Conservation (phyloP, 1,284 basidiomycete species). For the Stygiomarasmius scandens region DNA sequence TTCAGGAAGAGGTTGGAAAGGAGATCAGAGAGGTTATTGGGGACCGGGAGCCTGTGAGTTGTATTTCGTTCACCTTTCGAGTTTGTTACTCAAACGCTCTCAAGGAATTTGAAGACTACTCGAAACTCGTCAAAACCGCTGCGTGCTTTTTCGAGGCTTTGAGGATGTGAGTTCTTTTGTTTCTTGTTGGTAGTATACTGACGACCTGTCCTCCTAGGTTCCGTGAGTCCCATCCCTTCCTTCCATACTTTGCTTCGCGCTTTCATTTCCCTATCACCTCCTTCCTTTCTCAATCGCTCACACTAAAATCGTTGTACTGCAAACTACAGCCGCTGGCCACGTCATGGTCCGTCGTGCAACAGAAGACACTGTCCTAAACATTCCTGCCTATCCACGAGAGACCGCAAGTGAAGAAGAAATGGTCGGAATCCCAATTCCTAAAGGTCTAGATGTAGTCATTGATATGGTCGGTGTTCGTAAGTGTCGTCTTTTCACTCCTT, state of each 20-base stretch:
- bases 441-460: constrained; percentile 12
- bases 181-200: not conserved
- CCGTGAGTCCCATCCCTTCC: not conserved
- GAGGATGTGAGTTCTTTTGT: constrained; percentile 16
- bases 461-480: constrained; percentile 23
- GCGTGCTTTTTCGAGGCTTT: constrained; percentile 23
- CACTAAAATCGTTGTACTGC: too few species aligned
- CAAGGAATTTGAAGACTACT: constrained; percentile 20
- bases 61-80: not conserved
- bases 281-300: too few species aligned
- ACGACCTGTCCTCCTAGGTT: not conserved
- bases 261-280: too few species aligned
- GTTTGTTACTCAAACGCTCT: not conserved
- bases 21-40: constrained; percentile 17
- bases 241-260: too few species aligned
- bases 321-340: constrained; percentile 18
- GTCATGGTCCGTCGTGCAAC: constrained; percentile 19
- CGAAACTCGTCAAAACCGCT: constrained; percentile 17
- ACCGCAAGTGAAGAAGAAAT: constrained; percentile 7
- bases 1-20: constrained; percentile 21
- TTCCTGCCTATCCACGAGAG: constrained; percentile 11
- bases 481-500: constrained; percentile 3
- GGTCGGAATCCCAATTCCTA: not conserved
- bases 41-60: constrained; percentile 14
- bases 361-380: constrained; percentile 18